These are phyloP conservation scores for Dunaliella sp. DNA, from an alignment of 139 green algal species.

Conservation along the genomic window DNA sequence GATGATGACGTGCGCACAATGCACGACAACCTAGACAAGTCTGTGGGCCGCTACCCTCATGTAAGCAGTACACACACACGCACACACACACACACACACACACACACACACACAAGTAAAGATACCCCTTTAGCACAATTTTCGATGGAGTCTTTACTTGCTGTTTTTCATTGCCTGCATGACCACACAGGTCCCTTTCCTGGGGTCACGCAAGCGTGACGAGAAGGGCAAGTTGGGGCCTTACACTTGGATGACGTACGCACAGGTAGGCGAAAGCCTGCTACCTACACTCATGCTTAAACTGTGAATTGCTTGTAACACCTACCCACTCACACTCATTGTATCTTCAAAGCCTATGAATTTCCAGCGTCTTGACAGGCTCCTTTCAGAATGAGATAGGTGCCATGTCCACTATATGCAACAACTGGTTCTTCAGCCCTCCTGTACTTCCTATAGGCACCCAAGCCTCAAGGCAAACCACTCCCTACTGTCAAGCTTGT, in stretches of 20 bases:
- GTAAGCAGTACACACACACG: conserved; percentile 34
- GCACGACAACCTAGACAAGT: conserved; percentile 86
- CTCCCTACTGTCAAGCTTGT: too few species aligned
- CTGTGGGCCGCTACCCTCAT: conserved; percentile 61
- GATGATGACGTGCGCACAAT: conserved; percentile 83
- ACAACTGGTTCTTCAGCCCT: too few species aligned
- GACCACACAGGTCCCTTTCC: conserved; percentile 60
- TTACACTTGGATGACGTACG: conserved; percentile 71
- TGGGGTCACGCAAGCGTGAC: conserved; percentile 56
- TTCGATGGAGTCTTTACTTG: neutral
- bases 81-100: neutral
- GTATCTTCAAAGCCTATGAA: too few species aligned
- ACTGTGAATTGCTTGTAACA: too few species aligned
- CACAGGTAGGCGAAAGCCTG: conserved; percentile 53
- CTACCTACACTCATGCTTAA: too few species aligned
- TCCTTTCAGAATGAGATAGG: too few species aligned
- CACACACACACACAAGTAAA: neutral
- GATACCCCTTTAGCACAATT: neutral
- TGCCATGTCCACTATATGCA: too few species aligned
- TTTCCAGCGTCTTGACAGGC: too few species aligned
- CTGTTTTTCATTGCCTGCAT: too few species aligned
- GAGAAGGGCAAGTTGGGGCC: conserved; percentile 54
- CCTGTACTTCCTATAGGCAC: too few species aligned
- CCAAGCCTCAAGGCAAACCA: too few species aligned
- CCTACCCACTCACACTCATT: too few species aligned